Evolutionary conservation across 2,329 filamentous ascomycete genomes (phyloP), one percentile per base, ranked within the genome.

Genomic region (Fusarium phyllophilum): DNA sequence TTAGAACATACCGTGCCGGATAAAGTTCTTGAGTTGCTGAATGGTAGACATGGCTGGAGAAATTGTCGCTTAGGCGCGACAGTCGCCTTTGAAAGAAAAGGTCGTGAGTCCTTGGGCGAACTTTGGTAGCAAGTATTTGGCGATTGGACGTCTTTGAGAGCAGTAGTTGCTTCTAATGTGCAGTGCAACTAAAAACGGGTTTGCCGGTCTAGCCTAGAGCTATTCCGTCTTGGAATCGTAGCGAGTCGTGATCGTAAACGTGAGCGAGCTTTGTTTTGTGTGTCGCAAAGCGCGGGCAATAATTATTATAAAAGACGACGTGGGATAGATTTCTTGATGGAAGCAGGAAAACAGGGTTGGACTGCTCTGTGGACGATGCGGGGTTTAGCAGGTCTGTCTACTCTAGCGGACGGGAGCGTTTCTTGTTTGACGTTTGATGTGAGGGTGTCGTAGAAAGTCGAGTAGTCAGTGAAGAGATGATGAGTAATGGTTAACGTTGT

Each of bases 1-100:
- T 24, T 13, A 9, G 42, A 51, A 79, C 86, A 64, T 85, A 91
- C 89, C 96, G 87, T 98, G 96, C 76, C 96, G 94, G 85, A 98
- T 96, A 85, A 98, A 97, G 85, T 98, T 98, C 86, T 98, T 98
- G 79, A 98, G 90, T 82, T 96, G 96, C 86, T 98, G 96, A 86
- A 98, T 97, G 76, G 89, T 90, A 79, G 89, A 91, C 89, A 91
- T 91, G 78, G 70, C 78, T 77, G 61, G 68, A 45, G 56, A 72
- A 31, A 26, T 39, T 69, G 74, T 76, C 79, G 76, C 77, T 56
- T 41, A 68, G 75, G 70, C 66, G 74, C 77, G 77, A 78, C 77
- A 60, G 70, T 75, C 76, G 70, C 75, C 72, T 34, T 39, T 68
- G 39, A 51, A 39, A 46, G 38, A 44, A 55, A 64, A 58, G 51